Evolutionary conservation across 106 monocot species (phyloP).

Genomic region (Amphibolis antarctica): DNA sequence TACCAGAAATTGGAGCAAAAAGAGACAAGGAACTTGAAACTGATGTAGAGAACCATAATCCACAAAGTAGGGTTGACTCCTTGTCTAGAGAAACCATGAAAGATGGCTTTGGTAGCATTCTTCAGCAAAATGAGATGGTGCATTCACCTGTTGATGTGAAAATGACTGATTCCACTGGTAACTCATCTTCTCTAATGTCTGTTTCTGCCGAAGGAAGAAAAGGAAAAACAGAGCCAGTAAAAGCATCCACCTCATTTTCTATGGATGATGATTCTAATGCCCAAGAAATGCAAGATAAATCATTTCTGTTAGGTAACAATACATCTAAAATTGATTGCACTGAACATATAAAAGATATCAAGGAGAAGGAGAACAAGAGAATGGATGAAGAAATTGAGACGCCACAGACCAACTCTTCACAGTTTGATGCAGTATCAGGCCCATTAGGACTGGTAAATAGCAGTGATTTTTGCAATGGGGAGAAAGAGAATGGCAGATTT

Average conservation of each 20-base stretch:
- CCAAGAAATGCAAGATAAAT: neutral
- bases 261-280: neutral
- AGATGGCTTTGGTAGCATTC: neutral
- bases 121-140: neutral
- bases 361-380: neutral
- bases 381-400: neutral
- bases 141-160: too few species aligned
- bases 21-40: neutral
- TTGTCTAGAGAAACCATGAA: neutral
- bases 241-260: too few species aligned
- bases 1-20: neutral
- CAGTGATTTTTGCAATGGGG: neutral
- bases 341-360: conserved; percentile 1
- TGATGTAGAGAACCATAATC: neutral
- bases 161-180: too few species aligned
- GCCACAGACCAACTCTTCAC: neutral
- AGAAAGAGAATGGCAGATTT: conserved; percentile 4
- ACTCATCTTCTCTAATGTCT: neutral
- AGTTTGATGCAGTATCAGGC: neutral
- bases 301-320: neutral
- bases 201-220: too few species aligned
- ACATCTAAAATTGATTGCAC: neutral
- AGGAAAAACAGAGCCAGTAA: too few species aligned
- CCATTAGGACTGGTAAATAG: neutral
- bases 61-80: neutral